phyloP scores from a whole-genome alignment of 2,329 filamentous ascomycete species.

The Aureobasidium sp. region DNA sequence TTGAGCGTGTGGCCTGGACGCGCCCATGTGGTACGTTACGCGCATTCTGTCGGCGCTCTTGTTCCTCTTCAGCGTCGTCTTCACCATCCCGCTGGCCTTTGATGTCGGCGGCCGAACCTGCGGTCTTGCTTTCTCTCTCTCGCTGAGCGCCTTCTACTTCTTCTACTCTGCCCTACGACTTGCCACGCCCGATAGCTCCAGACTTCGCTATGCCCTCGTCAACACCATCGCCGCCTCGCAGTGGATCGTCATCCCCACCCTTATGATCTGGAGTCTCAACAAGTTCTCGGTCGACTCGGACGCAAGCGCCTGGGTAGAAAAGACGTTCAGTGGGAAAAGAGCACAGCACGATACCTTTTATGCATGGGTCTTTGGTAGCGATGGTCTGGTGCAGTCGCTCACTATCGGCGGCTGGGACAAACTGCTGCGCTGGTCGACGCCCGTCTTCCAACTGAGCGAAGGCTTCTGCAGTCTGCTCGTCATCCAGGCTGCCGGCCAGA shows the following conservation, averaged over 20 bases:
- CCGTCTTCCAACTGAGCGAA: constrained; percentile 87
- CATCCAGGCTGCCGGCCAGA: constrained; percentile 89
- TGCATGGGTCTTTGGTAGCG: constrained; percentile 83
- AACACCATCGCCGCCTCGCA: constrained; percentile 66
- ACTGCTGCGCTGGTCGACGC: constrained; percentile 79
- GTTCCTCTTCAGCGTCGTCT: constrained; percentile 86
- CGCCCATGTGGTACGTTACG: constrained; percentile 65
- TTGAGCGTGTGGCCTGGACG: constrained; percentile 9
- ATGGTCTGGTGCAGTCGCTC: constrained; percentile 70
- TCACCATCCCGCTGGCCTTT: constrained; percentile 94
- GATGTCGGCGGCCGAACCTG: constrained; percentile 95
- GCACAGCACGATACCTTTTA: constrained; percentile 57
- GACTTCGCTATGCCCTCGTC: constrained; percentile 63
- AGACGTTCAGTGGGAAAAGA: constrained; percentile 62
- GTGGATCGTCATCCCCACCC: constrained; percentile 74
- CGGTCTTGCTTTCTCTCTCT: constrained; percentile 86
- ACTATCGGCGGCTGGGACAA: constrained; percentile 86
- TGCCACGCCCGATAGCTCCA: constrained; percentile 68
- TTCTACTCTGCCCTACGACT: constrained; percentile 74
- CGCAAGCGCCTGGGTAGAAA: constrained; percentile 68
- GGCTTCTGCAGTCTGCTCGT: constrained; percentile 95
- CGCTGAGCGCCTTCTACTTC: constrained; percentile 85
- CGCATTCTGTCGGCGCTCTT: constrained; percentile 68
- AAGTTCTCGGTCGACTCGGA: constrained; percentile 90
- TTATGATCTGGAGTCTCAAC: constrained; percentile 92